These are phyloP conservation scores for Alternaria sp. DNA, from an alignment of 2,329 filamentous ascomycete genomes.

Conservation along the genomic window DNA sequence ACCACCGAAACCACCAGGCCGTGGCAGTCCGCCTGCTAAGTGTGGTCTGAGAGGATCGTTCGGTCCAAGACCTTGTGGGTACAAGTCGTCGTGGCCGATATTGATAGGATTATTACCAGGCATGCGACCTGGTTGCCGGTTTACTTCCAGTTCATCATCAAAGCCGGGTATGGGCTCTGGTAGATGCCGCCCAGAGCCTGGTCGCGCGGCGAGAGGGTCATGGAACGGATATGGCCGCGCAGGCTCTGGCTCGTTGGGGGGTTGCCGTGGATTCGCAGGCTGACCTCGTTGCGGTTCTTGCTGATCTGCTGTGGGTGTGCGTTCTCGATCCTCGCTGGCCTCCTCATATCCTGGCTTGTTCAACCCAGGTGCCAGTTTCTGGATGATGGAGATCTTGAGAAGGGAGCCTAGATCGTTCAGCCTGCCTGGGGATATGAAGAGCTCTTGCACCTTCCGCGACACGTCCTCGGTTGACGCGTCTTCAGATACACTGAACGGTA, in stretches of 20 bases:
- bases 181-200: slow-evolving; percentile 65
- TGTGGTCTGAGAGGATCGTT: slow-evolving; percentile 79
- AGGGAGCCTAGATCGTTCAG: slow-evolving; percentile 73
- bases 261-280: slow-evolving; percentile 54
- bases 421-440: slow-evolving; percentile 78
- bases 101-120: slow-evolving; percentile 66
- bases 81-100: slow-evolving; percentile 86
- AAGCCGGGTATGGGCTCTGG: slow-evolving; percentile 90
- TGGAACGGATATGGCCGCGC: slow-evolving; percentile 73
- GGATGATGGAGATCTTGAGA: slow-evolving; percentile 81
- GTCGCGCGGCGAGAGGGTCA: slow-evolving; percentile 70
- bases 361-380: slow-evolving; percentile 80
- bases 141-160: slow-evolving; percentile 90
- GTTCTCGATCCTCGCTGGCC: slow-evolving; percentile 24
- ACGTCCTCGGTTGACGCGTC: slow-evolving; percentile 56
- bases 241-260: slow-evolving; percentile 63
- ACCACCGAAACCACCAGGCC: slow-evolving; percentile 67
- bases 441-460: slow-evolving; percentile 56
- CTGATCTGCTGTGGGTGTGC: slow-evolving; percentile 52
- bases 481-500: slow-evolving; percentile 62
- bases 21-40: slow-evolving; percentile 67
- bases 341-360: slow-evolving; percentile 83
- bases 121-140: slow-evolving; percentile 66
- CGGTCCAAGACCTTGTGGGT: slow-evolving; percentile 85
- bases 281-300: slow-evolving; percentile 43